Percentiles rank a stretch among this genome's conserved stretches.
phyloP scores from a whole-genome alignment of 352 stramenopile genomes.

The Pythium insidiosum region DNA sequence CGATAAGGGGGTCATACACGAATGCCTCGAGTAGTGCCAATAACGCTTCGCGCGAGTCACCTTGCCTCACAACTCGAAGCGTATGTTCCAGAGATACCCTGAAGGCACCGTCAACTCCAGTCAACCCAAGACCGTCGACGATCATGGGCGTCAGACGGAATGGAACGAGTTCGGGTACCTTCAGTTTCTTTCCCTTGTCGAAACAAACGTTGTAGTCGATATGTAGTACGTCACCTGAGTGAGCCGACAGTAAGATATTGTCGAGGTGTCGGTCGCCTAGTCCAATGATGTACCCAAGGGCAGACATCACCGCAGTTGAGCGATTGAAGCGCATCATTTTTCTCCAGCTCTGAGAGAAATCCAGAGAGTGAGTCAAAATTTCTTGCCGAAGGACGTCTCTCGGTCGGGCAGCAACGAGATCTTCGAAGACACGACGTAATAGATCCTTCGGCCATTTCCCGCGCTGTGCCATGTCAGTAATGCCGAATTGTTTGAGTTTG shows the following conservation, averaged over 20 bases:
- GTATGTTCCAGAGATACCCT: slow-evolving; percentile 64
- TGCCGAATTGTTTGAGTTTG: slow-evolving; percentile 71
- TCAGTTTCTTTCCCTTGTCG: slow-evolving; percentile 80
- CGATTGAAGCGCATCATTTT: slow-evolving; percentile 55
- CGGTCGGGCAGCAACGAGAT: slow-evolving; percentile 53
- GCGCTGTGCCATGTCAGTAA: slow-evolving; percentile 61
- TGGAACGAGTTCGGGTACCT: slow-evolving; percentile 86
- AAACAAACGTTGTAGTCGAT: slow-evolving; percentile 93
- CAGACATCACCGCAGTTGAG: slow-evolving; percentile 82
- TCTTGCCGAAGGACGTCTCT: slow-evolving; percentile 63
- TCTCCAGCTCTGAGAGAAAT: slow-evolving; percentile 54
- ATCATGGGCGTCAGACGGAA: slow-evolving; percentile 87
- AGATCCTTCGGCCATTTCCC: slow-evolving; percentile 47
- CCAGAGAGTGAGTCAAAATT: slow-evolving; percentile 34
- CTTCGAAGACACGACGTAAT: slow-evolving; percentile 58
- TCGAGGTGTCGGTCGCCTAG: slow-evolving; percentile 88
- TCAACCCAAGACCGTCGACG: slow-evolving; percentile 63
- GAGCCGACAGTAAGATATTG: slow-evolving; percentile 84
- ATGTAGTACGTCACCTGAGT: slow-evolving; percentile 81
- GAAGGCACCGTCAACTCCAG: slow-evolving; percentile 68
- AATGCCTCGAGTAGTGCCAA: slow-evolving; percentile 78
- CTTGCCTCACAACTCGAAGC: slow-evolving; percentile 55
- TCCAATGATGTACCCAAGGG: slow-evolving; percentile 84
- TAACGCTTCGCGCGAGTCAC: slow-evolving; percentile 56
- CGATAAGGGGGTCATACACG: slow-evolving; percentile 76